A percentile compares a stretch with the other conserved stretches of the same genome.
These are phyloP conservation scores for Pseudonitzschia delicatissima DNA, from an alignment of 108 stramenopile species.

Conservation along the genomic window DNA sequence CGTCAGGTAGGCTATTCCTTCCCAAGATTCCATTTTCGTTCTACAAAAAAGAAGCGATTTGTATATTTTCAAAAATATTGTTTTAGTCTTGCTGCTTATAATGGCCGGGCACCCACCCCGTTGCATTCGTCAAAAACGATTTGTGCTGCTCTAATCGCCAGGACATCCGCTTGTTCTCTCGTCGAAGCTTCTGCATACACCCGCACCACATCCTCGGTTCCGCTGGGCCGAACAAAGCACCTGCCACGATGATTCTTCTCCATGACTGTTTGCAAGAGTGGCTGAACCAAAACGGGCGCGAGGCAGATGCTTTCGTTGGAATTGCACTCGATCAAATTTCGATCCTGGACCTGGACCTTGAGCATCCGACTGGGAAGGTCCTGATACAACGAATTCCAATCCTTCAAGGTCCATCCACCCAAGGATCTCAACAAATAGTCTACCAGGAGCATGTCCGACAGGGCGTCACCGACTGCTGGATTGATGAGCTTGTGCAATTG, in stretches of 20 bases:
- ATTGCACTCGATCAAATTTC: constrained; percentile 75
- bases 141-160: constrained; percentile 66
- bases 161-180: constrained; percentile 57
- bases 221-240: constrained; percentile 96
- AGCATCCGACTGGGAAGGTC: constrained; percentile 93
- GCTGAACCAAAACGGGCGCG: constrained; percentile 80
- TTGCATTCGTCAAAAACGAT: constrained; percentile 65
- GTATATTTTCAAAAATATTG: no score
- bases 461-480: constrained; percentile 97
- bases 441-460: constrained; percentile 92
- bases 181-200: constrained; percentile 95
- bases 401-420: constrained; percentile 50
- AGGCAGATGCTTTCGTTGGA: constrained; percentile 89
- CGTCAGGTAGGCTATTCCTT: no score
- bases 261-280: constrained; percentile 63
- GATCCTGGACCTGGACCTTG: constrained; percentile 92
- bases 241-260: constrained; percentile 42
- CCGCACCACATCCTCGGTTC: constrained; percentile 98
- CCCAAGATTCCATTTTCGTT: no score
- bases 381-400: constrained; percentile 83
- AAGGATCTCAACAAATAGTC: constrained; percentile 74
- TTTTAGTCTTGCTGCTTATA: no score
- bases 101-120: constrained; percentile 67
- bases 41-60: no score
- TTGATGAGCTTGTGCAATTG: constrained; percentile 71